Conservation (phyloP, 331 rosid species). For the Malus hybrid region DNA sequence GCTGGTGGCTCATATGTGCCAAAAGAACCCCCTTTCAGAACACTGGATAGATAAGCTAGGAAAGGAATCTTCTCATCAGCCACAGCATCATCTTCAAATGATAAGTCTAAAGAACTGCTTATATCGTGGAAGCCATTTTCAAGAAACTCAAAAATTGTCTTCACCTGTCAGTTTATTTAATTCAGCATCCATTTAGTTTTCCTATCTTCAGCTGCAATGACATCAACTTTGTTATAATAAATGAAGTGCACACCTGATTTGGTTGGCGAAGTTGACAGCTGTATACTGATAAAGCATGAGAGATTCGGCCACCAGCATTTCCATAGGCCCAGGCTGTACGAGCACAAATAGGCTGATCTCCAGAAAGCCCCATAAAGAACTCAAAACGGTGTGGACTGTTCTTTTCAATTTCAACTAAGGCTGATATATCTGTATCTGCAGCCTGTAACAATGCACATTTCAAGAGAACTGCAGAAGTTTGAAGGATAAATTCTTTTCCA, state of each 20-base stretch:
- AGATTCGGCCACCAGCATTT: conserved; percentile 86
- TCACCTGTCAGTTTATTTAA: conserved; percentile 57
- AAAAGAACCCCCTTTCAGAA: conserved; percentile 51
- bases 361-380: conserved; percentile 97
- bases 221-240: background rate
- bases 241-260: conserved; percentile 57
- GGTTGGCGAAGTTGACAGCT: conserved; percentile 96
- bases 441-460: conserved; percentile 51
- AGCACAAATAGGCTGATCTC: conserved; percentile 92
- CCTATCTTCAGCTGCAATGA: conserved; percentile 17
- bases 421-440: conserved; percentile 84
- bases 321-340: conserved; percentile 98
- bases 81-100: conserved; percentile 88
- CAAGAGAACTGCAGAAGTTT: conserved; percentile 19
- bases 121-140: conserved; percentile 80
- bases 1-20: conserved; percentile 91
- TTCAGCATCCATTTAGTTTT: conserved; percentile 13
- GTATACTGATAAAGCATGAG: conserved; percentile 95
- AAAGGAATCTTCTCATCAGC: conserved; percentile 98
- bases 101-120: conserved; percentile 90
- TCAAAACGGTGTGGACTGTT: conserved; percentile 96
- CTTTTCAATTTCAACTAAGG: conserved; percentile 95
- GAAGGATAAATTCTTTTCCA: conserved; percentile 6
- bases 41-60: conserved; percentile 71
- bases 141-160: conserved; percentile 81